Percentiles rank a stretch among this genome's conserved stretches.
Conservation (phyloP, 129 eudicot species). For the Escallonia herrerae region DNA sequence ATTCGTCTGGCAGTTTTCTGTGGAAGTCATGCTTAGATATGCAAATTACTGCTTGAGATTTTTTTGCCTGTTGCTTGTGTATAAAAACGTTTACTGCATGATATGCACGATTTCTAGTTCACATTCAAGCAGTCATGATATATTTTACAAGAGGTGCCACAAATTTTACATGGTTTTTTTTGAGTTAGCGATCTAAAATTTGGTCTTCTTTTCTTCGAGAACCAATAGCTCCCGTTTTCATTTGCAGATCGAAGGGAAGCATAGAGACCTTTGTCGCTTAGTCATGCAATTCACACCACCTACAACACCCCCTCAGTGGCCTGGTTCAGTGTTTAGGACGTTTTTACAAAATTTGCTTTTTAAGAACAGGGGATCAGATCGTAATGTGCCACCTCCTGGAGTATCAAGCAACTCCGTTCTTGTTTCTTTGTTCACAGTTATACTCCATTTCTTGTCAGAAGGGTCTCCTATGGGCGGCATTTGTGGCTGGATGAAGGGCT, state of each 20-base stretch:
- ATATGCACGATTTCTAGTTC: no score
- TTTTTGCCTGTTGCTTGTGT: neutral
- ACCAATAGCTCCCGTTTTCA: neutral
- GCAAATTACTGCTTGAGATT: neutral
- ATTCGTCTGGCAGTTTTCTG: neutral
- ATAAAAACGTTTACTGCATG: neutral
- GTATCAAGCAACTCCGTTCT: conserved; percentile 82
- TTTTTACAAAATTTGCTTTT: conserved; percentile 66
- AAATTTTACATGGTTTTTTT: neutral
- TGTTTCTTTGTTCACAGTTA: conserved; percentile 68
- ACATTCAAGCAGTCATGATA: no score
- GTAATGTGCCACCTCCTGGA: conserved; percentile 76
- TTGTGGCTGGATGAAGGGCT: conserved; percentile 60
- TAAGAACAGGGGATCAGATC: conserved; percentile 92
- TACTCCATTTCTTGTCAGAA: conserved; percentile 89
- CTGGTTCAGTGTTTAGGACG: conserved; percentile 85
- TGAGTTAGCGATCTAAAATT: neutral
- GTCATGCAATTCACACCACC: conserved; percentile 96
- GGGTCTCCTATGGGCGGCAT: conserved; percentile 51
- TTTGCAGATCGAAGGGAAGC: conserved; percentile 97
- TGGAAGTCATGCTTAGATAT: neutral
- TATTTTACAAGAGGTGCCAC: neutral
- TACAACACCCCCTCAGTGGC: conserved; percentile 71
- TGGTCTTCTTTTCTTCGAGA: neutral
- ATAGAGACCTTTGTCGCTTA: conserved; percentile 82